Percentiles rank a stretch among this genome's conserved stretches.
These are phyloP conservation scores for Alternaria triticina DNA, from an alignment of 2,329 filamentous ascomycete genomes.

Conservation along the genomic window DNA sequence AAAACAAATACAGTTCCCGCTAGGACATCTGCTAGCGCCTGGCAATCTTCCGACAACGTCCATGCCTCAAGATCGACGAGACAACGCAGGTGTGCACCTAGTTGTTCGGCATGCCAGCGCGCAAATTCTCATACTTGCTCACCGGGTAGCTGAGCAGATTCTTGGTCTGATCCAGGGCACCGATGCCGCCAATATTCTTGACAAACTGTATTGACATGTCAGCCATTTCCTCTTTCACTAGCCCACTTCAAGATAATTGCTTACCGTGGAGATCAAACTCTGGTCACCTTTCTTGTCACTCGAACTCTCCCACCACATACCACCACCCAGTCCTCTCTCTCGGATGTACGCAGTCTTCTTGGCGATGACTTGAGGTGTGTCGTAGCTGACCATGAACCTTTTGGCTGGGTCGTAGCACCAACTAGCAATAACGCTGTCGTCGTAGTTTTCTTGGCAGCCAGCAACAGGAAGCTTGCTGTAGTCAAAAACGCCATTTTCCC, in stretches of 20 bases:
- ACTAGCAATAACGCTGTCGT: slow-evolving; percentile 31
- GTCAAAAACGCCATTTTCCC: slow-evolving; percentile 47
- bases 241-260: not conserved
- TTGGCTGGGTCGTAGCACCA: slow-evolving; percentile 39
- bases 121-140: slow-evolving; percentile 74
- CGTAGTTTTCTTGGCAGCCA: slow-evolving; percentile 31
- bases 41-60: not conserved
- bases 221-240: not conserved
- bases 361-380: slow-evolving; percentile 41
- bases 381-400: slow-evolving; percentile 40
- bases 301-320: slow-evolving; percentile 49
- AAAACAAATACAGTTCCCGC: not conserved
- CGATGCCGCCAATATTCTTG: slow-evolving; percentile 62
- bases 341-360: slow-evolving; percentile 37
- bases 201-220: slow-evolving; percentile 49
- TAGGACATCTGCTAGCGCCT: not conserved
- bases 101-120: slow-evolving; percentile 28
- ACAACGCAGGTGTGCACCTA: not conserved
- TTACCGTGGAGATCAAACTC: slow-evolving; percentile 43
- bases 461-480: slow-evolving; percentile 44
- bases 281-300: slow-evolving; percentile 40
- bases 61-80: not conserved
- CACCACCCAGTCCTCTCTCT: slow-evolving; percentile 40
- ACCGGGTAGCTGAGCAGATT: slow-evolving; percentile 70
- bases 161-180: slow-evolving; percentile 56